Evolutionary conservation across 257 asterid genomes (phyloP).

Genomic region (Ajuga chamaepitys): DNA sequence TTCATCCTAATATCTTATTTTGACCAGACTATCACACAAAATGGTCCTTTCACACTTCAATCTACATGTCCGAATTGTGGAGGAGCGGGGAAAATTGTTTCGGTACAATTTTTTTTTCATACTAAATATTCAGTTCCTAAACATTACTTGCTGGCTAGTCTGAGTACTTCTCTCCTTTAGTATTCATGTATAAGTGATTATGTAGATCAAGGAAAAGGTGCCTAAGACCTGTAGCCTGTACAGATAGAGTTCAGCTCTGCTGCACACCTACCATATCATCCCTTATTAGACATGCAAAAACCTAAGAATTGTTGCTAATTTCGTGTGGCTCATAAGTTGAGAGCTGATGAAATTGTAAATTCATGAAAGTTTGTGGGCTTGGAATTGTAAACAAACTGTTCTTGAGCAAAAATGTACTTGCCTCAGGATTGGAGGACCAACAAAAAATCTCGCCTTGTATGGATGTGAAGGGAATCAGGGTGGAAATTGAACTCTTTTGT

Average conservation of each 20-base stretch:
- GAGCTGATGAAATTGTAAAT: not conserved
- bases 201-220: not conserved
- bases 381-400: not conserved
- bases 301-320: not conserved
- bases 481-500: not conserved
- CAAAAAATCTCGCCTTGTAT: not conserved
- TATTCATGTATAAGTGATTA: not conserved
- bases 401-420: not conserved
- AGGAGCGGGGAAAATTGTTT: constrained; percentile 71
- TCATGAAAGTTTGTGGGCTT: not conserved
- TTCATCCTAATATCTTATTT: constrained; percentile 11
- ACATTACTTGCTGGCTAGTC: too few species aligned
- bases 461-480: not conserved
- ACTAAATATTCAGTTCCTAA: not conserved
- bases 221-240: not conserved
- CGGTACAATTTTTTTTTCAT: constrained; percentile 42
- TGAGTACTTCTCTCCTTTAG: too few species aligned
- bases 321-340: not conserved
- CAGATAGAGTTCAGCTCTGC: not conserved
- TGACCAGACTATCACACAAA: constrained; percentile 42
- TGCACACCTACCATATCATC: not conserved
- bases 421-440: not conserved
- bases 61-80: constrained; percentile 54
- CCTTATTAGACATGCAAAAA: not conserved
- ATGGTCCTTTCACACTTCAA: constrained; percentile 50